These are phyloP conservation scores for Cladosporium sp. DNA, from an alignment of 2,329 filamentous ascomycete species.

Conservation along the genomic window DNA sequence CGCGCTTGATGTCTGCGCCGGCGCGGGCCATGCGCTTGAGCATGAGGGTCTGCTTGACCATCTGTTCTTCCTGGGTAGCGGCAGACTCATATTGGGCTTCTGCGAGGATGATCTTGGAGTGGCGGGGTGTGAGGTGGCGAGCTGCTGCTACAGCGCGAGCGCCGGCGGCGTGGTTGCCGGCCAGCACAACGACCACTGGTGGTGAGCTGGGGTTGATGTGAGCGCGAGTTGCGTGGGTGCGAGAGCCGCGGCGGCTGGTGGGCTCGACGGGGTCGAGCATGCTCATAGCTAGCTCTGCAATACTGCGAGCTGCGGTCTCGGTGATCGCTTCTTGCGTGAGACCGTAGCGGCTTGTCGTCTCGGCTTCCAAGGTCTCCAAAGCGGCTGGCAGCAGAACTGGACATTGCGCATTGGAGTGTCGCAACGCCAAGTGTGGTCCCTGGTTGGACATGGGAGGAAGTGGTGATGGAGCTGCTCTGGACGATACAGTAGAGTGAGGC, in stretches of 20 bases:
- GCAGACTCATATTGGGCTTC: conserved; percentile 83
- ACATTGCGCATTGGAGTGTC: conserved; percentile 56
- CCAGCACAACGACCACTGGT: conserved; percentile 72
- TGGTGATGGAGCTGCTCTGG: conserved; percentile 9
- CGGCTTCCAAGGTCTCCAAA: conserved; percentile 90
- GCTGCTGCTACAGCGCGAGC: conserved; percentile 81
- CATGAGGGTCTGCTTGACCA: conserved; percentile 78
- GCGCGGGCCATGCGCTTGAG: conserved; percentile 69
- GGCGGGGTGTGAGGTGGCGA: conserved; percentile 82
- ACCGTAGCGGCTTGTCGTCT: conserved; percentile 82
- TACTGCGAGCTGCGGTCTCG: conserved; percentile 85
- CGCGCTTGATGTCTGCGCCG: conserved; percentile 61
- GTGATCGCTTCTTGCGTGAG: conserved; percentile 87
- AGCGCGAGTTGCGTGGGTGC: conserved; percentile 27
- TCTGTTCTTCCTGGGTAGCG: conserved; percentile 74
- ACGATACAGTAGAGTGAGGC: conserved; percentile 32
- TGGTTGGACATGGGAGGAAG: conserved; percentile 5
- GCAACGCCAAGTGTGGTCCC: conserved; percentile 52
- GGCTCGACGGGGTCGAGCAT: conserved; percentile 27
- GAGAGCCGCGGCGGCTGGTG: conserved; percentile 28
- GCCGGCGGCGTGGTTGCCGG: conserved; percentile 91
- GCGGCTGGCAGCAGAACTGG: conserved; percentile 68
- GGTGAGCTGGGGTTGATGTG: conserved; percentile 55
- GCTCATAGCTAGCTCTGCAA: conserved; percentile 75
- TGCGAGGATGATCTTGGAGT: conserved; percentile 76